Base-by-base conservation (phyloP, 2,329 filamentous ascomycete species). In the Ophiostoma piceae region DNA sequence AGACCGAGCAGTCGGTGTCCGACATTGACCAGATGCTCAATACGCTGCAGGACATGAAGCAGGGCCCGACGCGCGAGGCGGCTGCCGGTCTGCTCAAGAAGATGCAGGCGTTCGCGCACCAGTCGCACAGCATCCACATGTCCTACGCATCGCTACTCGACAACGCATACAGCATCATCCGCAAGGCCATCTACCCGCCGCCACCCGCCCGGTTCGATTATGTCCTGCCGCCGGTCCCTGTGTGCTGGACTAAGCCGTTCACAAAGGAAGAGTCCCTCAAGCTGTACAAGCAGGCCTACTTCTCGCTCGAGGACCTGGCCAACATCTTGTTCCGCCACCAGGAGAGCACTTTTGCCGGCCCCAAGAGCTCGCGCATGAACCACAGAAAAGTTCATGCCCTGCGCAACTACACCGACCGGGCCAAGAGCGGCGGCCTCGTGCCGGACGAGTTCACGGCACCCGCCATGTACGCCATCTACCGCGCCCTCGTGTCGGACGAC, bases 401-500 rank as follows among this genome's bases (percentile, higher is more conserved):
- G 5, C 72, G 71, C 5, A 68, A 71, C 65, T 66, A 75, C 19
- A 71, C 75, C 7, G 69, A 67, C 41, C 7, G 73, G 73, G 12
- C 78, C 79, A 1, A 71, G 75, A 9, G 74, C 77, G 11, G 32
- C 6, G 22, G 32, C 4, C 62, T 68, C 9, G 47, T 8, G 4
- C 54, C 26, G 39, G 77, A 77, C 1, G 78, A 77, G 11, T 83
- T 84, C 68, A 79, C 83, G 0, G 73, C 82, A 0, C 75, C 82
- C 37, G 83, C 84, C 9, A 78, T 92, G 5, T 91, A 92, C 74
- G 90, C 91, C 3, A 87, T 93, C 7, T 89, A 92, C 73, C 85
- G 85, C 70, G 84, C 88, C 9, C 76, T 94, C 8, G 77, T 83
- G 32, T 81, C 83, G 57, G 84, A 88, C 71, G 87, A 88, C 9